phyloP scores from a whole-genome alignment of 1,284 basidiomycete genomes.

The Cronartium quercuum region DNA sequence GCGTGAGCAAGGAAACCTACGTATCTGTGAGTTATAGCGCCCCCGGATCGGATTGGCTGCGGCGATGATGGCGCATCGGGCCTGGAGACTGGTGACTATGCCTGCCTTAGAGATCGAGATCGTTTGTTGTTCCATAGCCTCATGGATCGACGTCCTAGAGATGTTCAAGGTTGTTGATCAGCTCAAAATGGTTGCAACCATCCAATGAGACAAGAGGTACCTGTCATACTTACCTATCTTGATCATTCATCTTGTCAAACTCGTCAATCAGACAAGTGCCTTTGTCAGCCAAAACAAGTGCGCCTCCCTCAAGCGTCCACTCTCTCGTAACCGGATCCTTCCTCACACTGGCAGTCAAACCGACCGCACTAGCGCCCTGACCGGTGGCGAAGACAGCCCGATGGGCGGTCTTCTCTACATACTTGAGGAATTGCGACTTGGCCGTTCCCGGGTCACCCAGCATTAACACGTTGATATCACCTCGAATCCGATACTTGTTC shows the following conservation, averaged over 20 bases:
- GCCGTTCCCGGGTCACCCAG: conserved; percentile 97
- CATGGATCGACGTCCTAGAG: conserved; percentile 86
- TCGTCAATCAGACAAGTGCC: conserved; percentile 99
- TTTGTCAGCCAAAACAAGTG: conserved; percentile 94
- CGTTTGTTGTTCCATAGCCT: conserved; percentile 99
- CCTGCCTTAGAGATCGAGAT: conserved; percentile 99
- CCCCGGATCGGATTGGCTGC: conserved; percentile 96
- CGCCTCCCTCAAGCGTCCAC: conserved; percentile 98
- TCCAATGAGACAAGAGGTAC: no score
- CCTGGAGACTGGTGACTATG: conserved; percentile 93
- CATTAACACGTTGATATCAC: conserved; percentile 92
- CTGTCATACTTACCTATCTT: conserved; percentile 50
- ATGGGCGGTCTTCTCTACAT: conserved; percentile 96
- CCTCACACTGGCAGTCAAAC: conserved; percentile 94
- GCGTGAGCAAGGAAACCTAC: background rate
- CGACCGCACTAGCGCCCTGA: conserved; percentile 94
- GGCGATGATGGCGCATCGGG: conserved; percentile 92
- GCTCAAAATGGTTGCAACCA: no score
- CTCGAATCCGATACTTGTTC: conserved; percentile 89
- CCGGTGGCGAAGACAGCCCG: conserved; percentile 97
- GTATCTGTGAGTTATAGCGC: conserved; percentile 92
- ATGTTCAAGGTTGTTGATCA: background rate
- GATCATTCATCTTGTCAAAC: conserved; percentile 99
- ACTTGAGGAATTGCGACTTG: conserved; percentile 98
- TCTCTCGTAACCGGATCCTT: conserved; percentile 95